Percentiles rank a stretch among this genome's conserved stretches.
These are phyloP conservation scores for Phalaenopsis hybrid DNA, from an alignment of 116 monocot species.

Conservation along the genomic window DNA sequence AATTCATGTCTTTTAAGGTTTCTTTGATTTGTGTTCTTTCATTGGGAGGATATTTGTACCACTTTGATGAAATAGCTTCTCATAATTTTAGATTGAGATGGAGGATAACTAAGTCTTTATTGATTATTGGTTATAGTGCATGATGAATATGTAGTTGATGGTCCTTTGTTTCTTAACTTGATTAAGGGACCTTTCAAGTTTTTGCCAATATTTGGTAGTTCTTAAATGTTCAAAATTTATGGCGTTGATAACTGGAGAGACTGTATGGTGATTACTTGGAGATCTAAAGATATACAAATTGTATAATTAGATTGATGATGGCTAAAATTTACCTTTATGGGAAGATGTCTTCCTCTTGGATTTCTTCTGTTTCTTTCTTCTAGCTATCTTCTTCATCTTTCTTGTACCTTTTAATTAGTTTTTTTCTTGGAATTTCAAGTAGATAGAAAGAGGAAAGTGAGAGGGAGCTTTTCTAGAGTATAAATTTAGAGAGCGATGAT, in stretches of 20 bases:
- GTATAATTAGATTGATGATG: no score
- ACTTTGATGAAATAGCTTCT: background rate
- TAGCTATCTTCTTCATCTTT: no score
- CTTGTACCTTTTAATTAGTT: no score
- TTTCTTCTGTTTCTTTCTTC: no score
- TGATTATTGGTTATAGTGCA: background rate
- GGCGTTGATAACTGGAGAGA: background rate
- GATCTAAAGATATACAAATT: no score
- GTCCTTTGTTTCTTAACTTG: background rate
- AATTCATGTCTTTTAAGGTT: background rate
- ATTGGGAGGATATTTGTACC: background rate
- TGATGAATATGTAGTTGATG: background rate
- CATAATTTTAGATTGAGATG: background rate
- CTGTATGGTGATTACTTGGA: no score
- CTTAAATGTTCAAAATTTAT: background rate
- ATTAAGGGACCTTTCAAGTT: background rate
- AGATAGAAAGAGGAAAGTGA: no score
- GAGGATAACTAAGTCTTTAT: background rate
- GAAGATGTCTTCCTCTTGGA: no score
- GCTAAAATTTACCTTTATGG: no score
- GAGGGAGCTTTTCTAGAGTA: no score
- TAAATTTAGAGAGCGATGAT: no score
- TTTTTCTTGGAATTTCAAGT: no score
- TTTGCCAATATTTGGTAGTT: background rate
- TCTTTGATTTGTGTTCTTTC: background rate